These are phyloP conservation scores for Zarea fungicola DNA, from an alignment of 2,329 filamentous ascomycete genomes.

Conservation along the genomic window DNA sequence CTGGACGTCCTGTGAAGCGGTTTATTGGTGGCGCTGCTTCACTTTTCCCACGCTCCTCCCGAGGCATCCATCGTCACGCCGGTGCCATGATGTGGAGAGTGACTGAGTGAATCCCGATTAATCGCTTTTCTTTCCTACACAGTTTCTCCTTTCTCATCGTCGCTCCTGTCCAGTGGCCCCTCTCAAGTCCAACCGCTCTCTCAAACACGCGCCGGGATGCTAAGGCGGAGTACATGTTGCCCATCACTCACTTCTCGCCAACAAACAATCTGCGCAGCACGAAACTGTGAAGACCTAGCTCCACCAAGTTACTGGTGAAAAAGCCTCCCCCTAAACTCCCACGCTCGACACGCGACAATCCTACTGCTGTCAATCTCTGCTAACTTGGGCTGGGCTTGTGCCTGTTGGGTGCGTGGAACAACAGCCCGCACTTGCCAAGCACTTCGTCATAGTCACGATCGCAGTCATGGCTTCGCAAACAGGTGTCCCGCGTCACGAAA, in stretches of 20 bases:
- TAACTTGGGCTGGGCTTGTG: not conserved
- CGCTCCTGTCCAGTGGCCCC: too few species aligned
- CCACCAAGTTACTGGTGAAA: too few species aligned
- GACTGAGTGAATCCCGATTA: not conserved
- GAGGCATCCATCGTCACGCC: slow-evolving; percentile 6
- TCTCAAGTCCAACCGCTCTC: too few species aligned
- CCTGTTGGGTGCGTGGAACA: not conserved
- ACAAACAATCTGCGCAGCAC: too few species aligned
- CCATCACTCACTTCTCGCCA: too few species aligned
- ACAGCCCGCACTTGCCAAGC: slow-evolving; percentile 1
- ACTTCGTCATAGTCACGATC: slow-evolving; percentile 1
- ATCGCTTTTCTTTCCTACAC: not conserved
- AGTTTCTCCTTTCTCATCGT: not conserved
- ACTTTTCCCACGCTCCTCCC: not conserved
- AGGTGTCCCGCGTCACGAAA: slow-evolving; percentile 35
- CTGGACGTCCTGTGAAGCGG: too few species aligned
- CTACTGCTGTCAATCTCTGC: not conserved
- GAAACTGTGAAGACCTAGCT: too few species aligned
- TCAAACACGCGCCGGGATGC: too few species aligned
- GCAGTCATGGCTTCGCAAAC: slow-evolving; percentile 22
- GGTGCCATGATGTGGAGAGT: not conserved
- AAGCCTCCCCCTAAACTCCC: not conserved
- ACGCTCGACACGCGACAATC: not conserved
- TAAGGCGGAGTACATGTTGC: too few species aligned
- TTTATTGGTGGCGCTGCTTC: slow-evolving; percentile 1